Evolutionary conservation across 805 yeast species (phyloP), one percentile per base, ranked within the genome.

Genomic region (Jamesozyma hellenica): DNA sequence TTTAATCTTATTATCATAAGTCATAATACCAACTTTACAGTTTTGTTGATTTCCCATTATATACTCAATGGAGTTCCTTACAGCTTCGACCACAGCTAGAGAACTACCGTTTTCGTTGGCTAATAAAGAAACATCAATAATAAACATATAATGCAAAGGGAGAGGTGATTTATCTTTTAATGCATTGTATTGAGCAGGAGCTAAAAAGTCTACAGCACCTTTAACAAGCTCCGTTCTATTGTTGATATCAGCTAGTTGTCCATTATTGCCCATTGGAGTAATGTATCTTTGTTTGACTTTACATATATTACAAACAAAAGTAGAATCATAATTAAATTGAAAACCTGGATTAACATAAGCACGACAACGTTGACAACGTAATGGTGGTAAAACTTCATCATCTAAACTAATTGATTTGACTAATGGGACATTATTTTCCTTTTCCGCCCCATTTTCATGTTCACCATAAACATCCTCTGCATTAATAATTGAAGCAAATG

Each of bases 361-460:
- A 41, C 96, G 75, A 64, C 99, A 92, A 45, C 97, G 79, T 48
- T 76, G 74, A 63, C 99, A 92, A 49, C 99, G 74, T 27, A 94
- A 79, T 0, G 95, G 18, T 68, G 62, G 64, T 74, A 72, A 39
- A 9, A 44, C 36, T 16, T 43, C 43, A 31, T 62, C 64, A 74
- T 72, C 29, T 3, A 41, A 40, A 26, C 42, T 40, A 10, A 31
- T 21, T 12, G 34, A n/a, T 4, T 30, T 47, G 8, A 51, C 78
- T 4, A 71, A 68, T 0, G 95, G 94, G 2, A 87, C 73, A 0
- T 23, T 28, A 14, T 62, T 16, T 15, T 14, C 32, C 4, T 11
- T 15, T 14, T 15, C 32, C 4, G 4, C 6, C 14, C 10, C 32
- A 29, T 29, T 29, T 21, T 21, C 23, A 21, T 21, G 5, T 6